Evolutionary conservation across 768 basidiomycete species (phyloP), one percentile per base, ranked within the genome.

Genomic region (Podaxis sp.): DNA sequence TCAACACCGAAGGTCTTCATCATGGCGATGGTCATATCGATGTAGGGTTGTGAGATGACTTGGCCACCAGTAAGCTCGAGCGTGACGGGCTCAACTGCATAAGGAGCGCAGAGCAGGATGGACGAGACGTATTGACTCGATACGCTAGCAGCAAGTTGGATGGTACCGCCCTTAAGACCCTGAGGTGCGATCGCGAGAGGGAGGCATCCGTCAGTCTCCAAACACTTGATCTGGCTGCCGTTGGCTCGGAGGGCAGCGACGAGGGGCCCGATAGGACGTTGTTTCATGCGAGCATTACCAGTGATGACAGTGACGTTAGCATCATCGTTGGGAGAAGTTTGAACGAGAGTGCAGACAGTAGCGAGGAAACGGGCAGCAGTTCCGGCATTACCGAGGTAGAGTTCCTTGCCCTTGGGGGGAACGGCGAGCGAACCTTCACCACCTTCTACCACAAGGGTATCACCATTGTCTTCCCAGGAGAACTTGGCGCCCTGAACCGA

Each of bases 1-100:
- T 80, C 68, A 64, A 98, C 80, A 3, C 95, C 96, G 72, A 99
- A 99, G 7, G 90, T 86, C 65, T 82, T 82, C 97, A 99, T 99
- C 90, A 99, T 97, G 8, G 95, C 88, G 68, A 97, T 90, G 8
- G 97, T 99, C 97, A 99, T 98, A 77, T 99, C 96, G 74, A 99
- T 99, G 79, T 99, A 99, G 0, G 95, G 95, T 76, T 99, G 96
- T 4, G 95, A 97, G 72, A 99, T 98, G 71, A 99, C 97, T 64
- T 92, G 88, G 0, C 95, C 96, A 11, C 96, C 97, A 0, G 86
- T 90, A 65, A 99, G 84, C 76, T 97, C 91, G 57, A 99, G 87
- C 2, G 87, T 88, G 64, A 97, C 85, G n/a, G 90, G 82, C 70
- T 93, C 81, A 30, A 75, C 69, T 1, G 96, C 95, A 71, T 99